Conservation (phyloP, 768 basidiomycete genomes). For the Suillus cothurnatus region DNA sequence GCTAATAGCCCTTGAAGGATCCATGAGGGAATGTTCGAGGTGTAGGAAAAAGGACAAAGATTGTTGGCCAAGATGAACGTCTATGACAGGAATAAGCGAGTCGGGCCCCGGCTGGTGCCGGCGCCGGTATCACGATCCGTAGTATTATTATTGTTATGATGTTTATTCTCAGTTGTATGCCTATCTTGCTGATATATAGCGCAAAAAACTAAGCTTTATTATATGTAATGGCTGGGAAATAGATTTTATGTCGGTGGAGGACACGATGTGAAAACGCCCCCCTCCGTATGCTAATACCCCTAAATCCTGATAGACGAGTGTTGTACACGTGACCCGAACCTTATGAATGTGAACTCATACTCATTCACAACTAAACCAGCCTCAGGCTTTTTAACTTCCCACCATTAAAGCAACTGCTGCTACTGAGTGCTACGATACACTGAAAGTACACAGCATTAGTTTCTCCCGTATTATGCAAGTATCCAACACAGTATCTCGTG, state of each 20-base stretch:
- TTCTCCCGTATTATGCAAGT: background rate
- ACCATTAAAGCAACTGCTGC: background rate
- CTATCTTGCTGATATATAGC: background rate
- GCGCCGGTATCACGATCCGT: too few relatives aligned
- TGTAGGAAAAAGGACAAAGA: too few relatives aligned
- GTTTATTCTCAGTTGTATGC: background rate
- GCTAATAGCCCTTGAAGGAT: too few relatives aligned
- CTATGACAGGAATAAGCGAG: too few relatives aligned
- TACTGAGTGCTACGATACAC: background rate
- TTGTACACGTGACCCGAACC: background rate
- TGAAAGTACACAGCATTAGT: background rate
- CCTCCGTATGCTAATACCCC: background rate
- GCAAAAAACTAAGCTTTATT: background rate
- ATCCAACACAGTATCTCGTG: too few relatives aligned
- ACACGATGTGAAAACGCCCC: too few relatives aligned
- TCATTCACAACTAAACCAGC: background rate
- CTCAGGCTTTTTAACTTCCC: background rate
- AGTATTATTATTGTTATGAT: background rate
- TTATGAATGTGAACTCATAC: background rate
- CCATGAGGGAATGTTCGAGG: too few relatives aligned
- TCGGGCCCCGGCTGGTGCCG: too few relatives aligned
- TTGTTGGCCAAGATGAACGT: too few relatives aligned
- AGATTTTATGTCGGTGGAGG: background rate
- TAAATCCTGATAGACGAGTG: background rate
- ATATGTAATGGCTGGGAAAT: background rate